Evolutionary conservation across 257 asterid genomes (phyloP), one percentile per base, ranked within the genome.

Genomic region (Paraleonurus japonicus): DNA sequence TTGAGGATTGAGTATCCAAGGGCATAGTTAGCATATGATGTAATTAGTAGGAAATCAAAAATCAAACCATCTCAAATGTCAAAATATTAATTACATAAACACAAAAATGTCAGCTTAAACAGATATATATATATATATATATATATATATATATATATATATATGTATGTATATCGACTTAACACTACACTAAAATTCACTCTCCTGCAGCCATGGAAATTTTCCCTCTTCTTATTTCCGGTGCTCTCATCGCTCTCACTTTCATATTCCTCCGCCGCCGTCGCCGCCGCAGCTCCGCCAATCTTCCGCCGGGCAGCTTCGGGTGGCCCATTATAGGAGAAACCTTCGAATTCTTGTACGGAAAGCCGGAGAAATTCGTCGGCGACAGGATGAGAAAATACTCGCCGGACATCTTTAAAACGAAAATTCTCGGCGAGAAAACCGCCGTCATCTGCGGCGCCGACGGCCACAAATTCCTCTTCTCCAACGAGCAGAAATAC

Each of bases 291-390:
- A 12, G 62, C 39, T 37, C 28, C 1, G 28, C 32, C n/a, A 75
- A 67, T 2, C 87, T 87, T 9, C 95, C 96, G 0, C 95, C 96
- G 1, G 96, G 95, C 4, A 87, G 81, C 84, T 89, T 84, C 28
- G 96, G 96, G 1, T 90, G 90, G 92, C 96, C 95, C 0, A 1
- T 87, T 20, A 24, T 84, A 0, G 96, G 95, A 4, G 95, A 90
- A 75, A 71, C 87, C 9, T 16, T 84, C 0, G 87, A 83, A 2
- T 86, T 89, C 75, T 68, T 89, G 7, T 83, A 73, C 20, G 85
- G 90, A 0, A 84, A 75, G 67, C 95, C 96, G 10, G 95, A 87
- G 43, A 81, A 80, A 0, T 89, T 89, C 73, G 90, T 89, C 4
- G 80, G 73, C 35, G 81, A 83, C 16, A 53, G 96, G 6, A 89